Percentiles rank a stretch among this genome's conserved stretches.
Evolutionary conservation across 2,329 filamentous ascomycete species (phyloP).

Genomic region (Aspergillus ruber): DNA sequence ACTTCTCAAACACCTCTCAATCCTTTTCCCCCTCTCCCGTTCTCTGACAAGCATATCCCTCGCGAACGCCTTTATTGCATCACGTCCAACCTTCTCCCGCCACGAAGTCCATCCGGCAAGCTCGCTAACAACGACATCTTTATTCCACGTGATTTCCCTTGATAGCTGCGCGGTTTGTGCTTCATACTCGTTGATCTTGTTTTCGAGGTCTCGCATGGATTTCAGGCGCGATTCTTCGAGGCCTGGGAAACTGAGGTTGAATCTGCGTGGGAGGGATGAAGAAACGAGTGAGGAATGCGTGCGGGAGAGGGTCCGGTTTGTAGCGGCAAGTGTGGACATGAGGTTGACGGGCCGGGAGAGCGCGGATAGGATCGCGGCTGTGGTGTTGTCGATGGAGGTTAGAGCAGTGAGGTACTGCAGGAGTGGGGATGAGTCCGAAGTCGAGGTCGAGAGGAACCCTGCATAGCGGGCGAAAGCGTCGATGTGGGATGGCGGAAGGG

Average conservation of each 20-base stretch:
- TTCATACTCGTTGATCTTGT: conserved; percentile 65
- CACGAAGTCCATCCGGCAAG: conserved; percentile 90
- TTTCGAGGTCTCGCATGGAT: conserved; percentile 75
- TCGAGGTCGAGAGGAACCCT: conserved; percentile 54
- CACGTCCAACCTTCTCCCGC: conserved; percentile 68
- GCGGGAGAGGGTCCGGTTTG: conserved; percentile 71
- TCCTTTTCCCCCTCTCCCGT: conserved; percentile 68
- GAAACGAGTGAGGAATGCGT: conserved; percentile 69
- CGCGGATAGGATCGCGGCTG: conserved; percentile 71
- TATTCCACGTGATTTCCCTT: conserved; percentile 80
- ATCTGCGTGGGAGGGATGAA: conserved; percentile 41
- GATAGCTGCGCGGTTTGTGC: conserved; percentile 68
- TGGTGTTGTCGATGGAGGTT: conserved; percentile 73
- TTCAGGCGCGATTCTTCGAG: conserved; percentile 82
- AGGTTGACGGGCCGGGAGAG: conserved; percentile 73
- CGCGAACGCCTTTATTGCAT: conserved; percentile 69
- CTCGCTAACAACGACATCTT: conserved; percentile 86
- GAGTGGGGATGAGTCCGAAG: conserved; percentile 63
- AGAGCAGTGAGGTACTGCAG: conserved; percentile 68
- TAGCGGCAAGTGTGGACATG: conserved; percentile 66
- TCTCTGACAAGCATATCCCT: conserved; percentile 74
- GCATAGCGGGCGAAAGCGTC: conserved; percentile 68
- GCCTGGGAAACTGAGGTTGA: conserved; percentile 41
- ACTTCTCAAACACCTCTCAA: conserved; percentile 70
- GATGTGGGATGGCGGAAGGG: conserved; percentile 62